A percentile compares a stretch with the other conserved stretches of the same genome.
Conservation (phyloP, 768 basidiomycete species). For the Lactarius psammicola region DNA sequence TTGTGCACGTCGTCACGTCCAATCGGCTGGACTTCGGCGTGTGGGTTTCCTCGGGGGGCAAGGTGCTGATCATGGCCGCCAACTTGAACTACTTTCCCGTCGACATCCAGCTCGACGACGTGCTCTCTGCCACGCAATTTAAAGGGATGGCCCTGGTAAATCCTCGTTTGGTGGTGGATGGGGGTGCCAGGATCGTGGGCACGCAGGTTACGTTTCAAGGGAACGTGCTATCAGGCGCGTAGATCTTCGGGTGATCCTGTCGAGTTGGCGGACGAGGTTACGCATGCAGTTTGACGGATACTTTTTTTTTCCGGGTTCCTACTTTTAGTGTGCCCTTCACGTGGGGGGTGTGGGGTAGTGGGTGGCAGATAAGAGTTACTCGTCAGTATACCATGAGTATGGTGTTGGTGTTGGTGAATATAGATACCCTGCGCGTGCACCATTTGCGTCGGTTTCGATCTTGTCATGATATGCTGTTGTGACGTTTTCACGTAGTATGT, state of each 20-base stretch:
- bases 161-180: constrained; percentile 5
- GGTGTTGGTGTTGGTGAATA: no score
- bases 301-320: no score
- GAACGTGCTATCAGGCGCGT: constrained; percentile 10
- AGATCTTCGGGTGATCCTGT: constrained; percentile 10
- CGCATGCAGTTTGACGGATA: neutral
- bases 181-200: constrained; percentile 5
- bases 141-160: neutral
- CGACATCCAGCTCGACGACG: constrained; percentile 1
- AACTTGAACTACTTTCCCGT: constrained; percentile 19
- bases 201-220: neutral
- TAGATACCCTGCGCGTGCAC: no score
- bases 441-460: no score
- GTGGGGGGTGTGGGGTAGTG: no score
- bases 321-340: no score
- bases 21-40: constrained; percentile 22
- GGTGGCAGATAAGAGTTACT: no score
- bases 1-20: constrained; percentile 11
- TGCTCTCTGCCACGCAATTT: neutral
- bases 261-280: neutral
- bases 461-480: no score
- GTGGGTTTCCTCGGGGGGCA: constrained; percentile 5
- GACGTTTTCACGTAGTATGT: no score
- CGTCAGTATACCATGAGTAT: no score
- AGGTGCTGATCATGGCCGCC: constrained; percentile 12